Evolutionary conservation across 768 basidiomycete species (phyloP), one percentile per base, ranked within the genome.

Genomic region (Xerocomellus chrysenteron): DNA sequence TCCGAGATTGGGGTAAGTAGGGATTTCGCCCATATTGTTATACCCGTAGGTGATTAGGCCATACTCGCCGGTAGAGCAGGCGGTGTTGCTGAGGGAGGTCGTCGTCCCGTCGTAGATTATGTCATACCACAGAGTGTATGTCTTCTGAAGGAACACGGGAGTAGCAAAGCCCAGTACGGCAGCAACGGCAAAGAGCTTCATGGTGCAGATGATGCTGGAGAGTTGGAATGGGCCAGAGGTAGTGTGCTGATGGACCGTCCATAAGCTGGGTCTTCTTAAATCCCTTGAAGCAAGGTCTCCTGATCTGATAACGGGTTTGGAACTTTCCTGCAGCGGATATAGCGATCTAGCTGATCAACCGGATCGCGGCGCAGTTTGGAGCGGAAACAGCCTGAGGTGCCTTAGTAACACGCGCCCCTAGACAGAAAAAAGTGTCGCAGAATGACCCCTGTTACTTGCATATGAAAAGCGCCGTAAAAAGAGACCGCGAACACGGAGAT

Each of bases 31-130:
- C 1, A 55, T 30, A 6, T 21, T 39, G 14, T 24, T 21, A 17
- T 44, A 45, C 16, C 48, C 41, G 5, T 36, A 1, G 28, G 36
- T n/a, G 2, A 45, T 36, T 2, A 50, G 33, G 32, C 54, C 85
- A 52, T 83, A 72, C 24, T 68, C 55, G 9, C 85, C 84, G 59
- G 81, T 72, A 1, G 80, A 82, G 72, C 83, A 84, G 43, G 77
- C 73, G 39, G 82, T 76, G 3, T 62, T 69, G 61, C 66, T 54
- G 21, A 86, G 72, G 12, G 79, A 79, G 26, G 63, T 63, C 10
- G 48, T 43, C 3, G 56, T 54, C 11, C 76, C 69, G 70, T 86
- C 87, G 68, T 83, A 88, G 4, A 68, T 51, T 17, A 70, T 42
- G 71, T 86, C 83, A 62, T 73, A 85, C 1, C 72, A 62, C 52